phyloP scores from a whole-genome alignment of 2,329 filamentous ascomycete species.

The Leptosphaerulina australis region DNA sequence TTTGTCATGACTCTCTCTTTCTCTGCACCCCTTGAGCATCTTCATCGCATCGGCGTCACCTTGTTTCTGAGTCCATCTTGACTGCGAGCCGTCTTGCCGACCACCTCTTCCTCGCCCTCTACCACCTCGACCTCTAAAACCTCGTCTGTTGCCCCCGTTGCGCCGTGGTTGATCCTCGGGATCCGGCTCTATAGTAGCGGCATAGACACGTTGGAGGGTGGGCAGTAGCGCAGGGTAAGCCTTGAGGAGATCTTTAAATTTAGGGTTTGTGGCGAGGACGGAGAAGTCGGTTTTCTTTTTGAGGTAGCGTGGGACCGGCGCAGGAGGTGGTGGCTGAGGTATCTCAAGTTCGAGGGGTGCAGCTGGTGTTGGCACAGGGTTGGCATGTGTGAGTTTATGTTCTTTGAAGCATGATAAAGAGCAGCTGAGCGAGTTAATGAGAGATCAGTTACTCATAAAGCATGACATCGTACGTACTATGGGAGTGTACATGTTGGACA shows the following conservation, averaged over 20 bases:
- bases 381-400: conserved; percentile 37
- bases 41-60: conserved; percentile 40
- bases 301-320: conserved; percentile 40
- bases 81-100: conserved; percentile 15
- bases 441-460: not conserved
- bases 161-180: conserved; percentile 29
- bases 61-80: conserved; percentile 39
- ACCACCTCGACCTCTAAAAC: conserved; percentile 17
- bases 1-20: conserved; percentile 33
- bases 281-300: conserved; percentile 42
- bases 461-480: conserved; percentile 47
- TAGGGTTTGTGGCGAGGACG: conserved; percentile 34
- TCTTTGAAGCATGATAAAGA: conserved; percentile 42
- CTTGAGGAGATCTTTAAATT: conserved; percentile 37
- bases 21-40: conserved; percentile 35
- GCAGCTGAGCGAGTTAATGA: conserved; percentile 32
- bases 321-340: conserved; percentile 35
- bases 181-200: conserved; percentile 43
- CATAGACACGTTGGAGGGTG: conserved; percentile 41
- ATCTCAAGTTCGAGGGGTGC: conserved; percentile 20
- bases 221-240: conserved; percentile 32
- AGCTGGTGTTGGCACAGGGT: conserved; percentile 5
- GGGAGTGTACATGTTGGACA: conserved; percentile 55
- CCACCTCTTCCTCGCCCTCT: conserved; percentile 26
- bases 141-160: conserved; percentile 26